These are phyloP conservation scores for Stephanocyclus meneghinianus DNA, from an alignment of 352 stramenopile species.

Conservation along the genomic window DNA sequence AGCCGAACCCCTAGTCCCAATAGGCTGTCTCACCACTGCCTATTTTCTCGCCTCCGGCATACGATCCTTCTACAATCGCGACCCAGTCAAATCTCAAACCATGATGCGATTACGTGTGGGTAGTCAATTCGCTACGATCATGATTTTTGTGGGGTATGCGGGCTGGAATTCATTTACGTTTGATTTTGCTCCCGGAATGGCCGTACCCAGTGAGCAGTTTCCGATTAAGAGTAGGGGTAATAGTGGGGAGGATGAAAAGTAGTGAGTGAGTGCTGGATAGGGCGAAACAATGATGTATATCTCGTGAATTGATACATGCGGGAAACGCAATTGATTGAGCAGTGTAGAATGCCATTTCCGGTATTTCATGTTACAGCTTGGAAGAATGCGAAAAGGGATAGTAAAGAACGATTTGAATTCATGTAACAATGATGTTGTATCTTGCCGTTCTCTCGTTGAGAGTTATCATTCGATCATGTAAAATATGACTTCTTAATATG, in stretches of 20 bases:
- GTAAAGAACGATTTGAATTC: too few species aligned
- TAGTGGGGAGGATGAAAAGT: slow-evolving; percentile 7
- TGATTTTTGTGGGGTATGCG: slow-evolving; percentile 80
- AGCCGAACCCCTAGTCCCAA: slow-evolving; percentile 78
- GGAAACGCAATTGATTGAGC: too few species aligned
- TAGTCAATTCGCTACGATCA: slow-evolving; percentile 77
- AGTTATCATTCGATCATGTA: too few species aligned
- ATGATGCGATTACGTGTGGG: slow-evolving; percentile 82
- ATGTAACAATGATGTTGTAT: too few species aligned
- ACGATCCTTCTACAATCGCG: slow-evolving; percentile 76
- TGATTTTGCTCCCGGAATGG: slow-evolving; percentile 65
- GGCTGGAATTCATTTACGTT: slow-evolving; percentile 74
- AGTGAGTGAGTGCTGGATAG: background rate
- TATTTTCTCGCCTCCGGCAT: slow-evolving; percentile 81
- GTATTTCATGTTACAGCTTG: too few species aligned
- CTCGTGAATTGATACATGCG: too few species aligned
- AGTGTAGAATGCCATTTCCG: too few species aligned
- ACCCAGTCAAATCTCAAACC: slow-evolving; percentile 71
- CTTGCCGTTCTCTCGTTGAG: too few species aligned
- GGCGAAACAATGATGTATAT: background rate
- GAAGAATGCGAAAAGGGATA: too few species aligned
- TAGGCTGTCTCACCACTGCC: slow-evolving; percentile 76
- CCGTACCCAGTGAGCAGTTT: slow-evolving; percentile 38
- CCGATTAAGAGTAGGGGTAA: slow-evolving; percentile 3
- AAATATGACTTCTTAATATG: too few species aligned